phyloP scores from a whole-genome alignment of 2,329 filamentous ascomycete genomes.

The Tolypocladium tropicale region DNA sequence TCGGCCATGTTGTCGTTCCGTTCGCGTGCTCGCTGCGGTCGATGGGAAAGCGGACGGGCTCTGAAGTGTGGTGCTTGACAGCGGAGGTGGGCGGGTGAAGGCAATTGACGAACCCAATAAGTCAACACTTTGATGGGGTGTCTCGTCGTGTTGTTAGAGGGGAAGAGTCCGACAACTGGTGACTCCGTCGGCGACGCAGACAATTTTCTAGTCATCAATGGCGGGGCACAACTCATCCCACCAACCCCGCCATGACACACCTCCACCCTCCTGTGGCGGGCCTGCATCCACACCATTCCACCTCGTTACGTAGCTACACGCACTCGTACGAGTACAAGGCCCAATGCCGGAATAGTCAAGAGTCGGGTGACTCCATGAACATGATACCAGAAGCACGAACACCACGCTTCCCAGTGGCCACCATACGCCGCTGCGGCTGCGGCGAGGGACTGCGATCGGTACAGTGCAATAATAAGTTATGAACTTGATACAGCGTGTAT shows the following conservation, averaged over 20 bases:
- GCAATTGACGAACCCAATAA: background rate
- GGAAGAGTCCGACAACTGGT: background rate
- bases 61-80: background rate
- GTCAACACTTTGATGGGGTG: background rate
- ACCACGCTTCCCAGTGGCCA: background rate
- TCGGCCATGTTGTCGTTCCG: slow-evolving; percentile 2
- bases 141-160: background rate
- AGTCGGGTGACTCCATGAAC: background rate
- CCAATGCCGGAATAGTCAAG: background rate
- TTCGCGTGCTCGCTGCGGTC: background rate
- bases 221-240: background rate
- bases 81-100: background rate
- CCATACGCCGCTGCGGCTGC: background rate
- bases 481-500: background rate
- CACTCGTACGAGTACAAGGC: too few relatives aligned
- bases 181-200: background rate
- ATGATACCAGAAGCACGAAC: too few relatives aligned
- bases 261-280: background rate
- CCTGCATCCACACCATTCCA: background rate
- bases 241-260: background rate
- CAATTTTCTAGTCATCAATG: background rate
- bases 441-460: background rate
- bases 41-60: background rate
- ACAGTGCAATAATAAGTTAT: background rate
- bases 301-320: too few relatives aligned